Conservation (phyloP, 1,139 yeast genomes). For the Kurtzmaniella quercitrusa region DNA sequence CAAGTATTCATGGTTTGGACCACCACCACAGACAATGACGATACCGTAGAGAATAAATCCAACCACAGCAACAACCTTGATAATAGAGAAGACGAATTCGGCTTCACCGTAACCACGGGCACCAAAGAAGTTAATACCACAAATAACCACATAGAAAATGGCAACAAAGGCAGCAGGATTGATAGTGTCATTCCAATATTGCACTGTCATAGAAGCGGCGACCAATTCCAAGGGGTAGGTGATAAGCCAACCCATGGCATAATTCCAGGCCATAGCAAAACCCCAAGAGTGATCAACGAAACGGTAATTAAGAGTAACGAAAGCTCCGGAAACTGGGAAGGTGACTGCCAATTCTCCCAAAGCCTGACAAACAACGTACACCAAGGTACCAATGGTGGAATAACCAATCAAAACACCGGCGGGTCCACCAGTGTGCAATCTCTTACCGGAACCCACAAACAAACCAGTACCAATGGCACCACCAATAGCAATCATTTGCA, state of each 20-base stretch:
- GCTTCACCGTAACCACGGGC: conserved; percentile 34
- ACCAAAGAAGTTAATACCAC: conserved; percentile 29
- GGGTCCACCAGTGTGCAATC: conserved; percentile 62
- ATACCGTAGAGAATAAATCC: conserved; percentile 29
- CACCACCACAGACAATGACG: conserved; percentile 31
- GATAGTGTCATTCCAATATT: conserved; percentile 24
- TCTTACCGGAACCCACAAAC: conserved; percentile 64
- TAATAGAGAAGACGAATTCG: conserved; percentile 27
- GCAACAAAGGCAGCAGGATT: conserved; percentile 32
- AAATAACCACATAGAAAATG: conserved; percentile 24
- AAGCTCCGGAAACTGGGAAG: conserved; percentile 31
- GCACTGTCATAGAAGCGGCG: conserved; percentile 28
- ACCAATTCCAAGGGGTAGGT: conserved; percentile 29
- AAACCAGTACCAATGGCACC: conserved; percentile 58
- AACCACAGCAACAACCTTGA: conserved; percentile 29
- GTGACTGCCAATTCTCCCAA: conserved; percentile 32
- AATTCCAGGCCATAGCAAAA: conserved; percentile 35
- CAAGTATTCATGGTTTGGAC: conserved; percentile 21
- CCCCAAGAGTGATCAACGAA: conserved; percentile 33
- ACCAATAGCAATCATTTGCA: conserved; percentile 55
- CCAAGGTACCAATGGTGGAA: conserved; percentile 25
- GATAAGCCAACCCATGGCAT: conserved; percentile 19
- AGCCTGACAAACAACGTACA: conserved; percentile 30
- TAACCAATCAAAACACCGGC: conserved; percentile 49
- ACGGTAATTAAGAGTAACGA: conserved; percentile 27